Evolutionary conservation across 805 yeast species (phyloP), one percentile per base, ranked within the genome.

Genomic region (Wickerhamiella dianesei): DNA sequence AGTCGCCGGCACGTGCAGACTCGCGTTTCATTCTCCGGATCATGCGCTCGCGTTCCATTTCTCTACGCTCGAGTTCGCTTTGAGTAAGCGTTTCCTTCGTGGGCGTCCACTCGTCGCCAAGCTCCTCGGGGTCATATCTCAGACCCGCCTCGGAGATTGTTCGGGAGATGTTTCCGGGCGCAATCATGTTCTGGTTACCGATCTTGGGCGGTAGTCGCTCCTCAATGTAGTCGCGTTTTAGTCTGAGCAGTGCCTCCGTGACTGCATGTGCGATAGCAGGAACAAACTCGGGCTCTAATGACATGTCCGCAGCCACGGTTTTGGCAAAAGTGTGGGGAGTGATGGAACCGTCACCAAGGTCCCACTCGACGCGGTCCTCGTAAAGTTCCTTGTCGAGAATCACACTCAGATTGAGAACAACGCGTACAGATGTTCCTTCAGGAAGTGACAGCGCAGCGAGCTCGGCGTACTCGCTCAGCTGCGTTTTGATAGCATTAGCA

Each of bases 291-390:
- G 85, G 73, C 1, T 80, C 68, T 29, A 92, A 65, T 0, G 96
- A 96, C 63, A 92, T 62, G 57, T 92, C 98, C 37, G 76, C 72
- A 3, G 85, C 96, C 2, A 89, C 86, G 5, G 74, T 73, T 49
- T 71, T 74, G 0, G 97, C 95, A 68, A 92, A 92, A 45, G 66
- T 66, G 60, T 87, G 95, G 0, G 98, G 96, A 1, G 86, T 75
- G 19, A 82, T 59, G 4, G 67, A 67, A 8, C 53, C 44, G 9
- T 63, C 61, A 37, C 52, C 46, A 40, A 92, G 68, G 59, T 92
- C 94, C 97, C 97, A 89, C 64, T 92, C 97, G 53, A 92, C 81
- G 61, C 82, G 82, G 64, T 92, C 98, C 55, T 87, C 95, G 57
- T 79, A 87, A 39, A 88, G 72, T 55, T 79, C 80, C 59, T 83